Evolutionary conservation across 2,329 filamentous ascomycete genomes (phyloP).

Genomic region (Ceratocystis cacaofunesta): DNA sequence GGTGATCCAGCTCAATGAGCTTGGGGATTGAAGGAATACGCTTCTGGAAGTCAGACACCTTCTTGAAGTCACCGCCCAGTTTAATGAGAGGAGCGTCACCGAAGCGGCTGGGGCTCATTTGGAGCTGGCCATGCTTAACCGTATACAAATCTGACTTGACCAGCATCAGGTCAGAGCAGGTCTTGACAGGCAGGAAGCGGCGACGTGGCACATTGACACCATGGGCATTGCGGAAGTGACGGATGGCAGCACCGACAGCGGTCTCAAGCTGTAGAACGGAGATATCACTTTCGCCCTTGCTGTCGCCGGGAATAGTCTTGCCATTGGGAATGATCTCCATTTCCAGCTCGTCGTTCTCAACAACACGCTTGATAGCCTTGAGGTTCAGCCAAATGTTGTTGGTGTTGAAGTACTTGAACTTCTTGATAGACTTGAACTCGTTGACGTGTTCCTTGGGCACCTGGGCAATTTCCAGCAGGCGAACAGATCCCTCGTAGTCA

Average conservation of each 20-base stretch:
- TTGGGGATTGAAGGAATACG: constrained; percentile 76
- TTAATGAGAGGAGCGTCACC: constrained; percentile 96
- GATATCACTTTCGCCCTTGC: constrained; percentile 98
- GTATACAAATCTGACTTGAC: constrained; percentile 99
- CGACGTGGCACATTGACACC: constrained; percentile 96
- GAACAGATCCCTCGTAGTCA: constrained; percentile 93
- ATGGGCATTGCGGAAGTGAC: constrained; percentile 96
- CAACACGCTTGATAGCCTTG: constrained; percentile 92
- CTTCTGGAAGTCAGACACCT: constrained; percentile 93
- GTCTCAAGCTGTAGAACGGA: constrained; percentile 98
- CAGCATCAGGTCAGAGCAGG: constrained; percentile 96
- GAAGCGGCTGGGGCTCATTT: constrained; percentile 93
- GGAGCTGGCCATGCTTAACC: constrained; percentile 92
- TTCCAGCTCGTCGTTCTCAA: constrained; percentile 94
- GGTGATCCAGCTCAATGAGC: constrained; percentile 82
- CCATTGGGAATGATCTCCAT: constrained; percentile 99
- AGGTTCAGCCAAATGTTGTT: constrained; percentile 99
- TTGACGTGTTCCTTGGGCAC: constrained; percentile 99
- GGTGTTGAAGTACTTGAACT: constrained; percentile 99
- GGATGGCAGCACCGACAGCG: constrained; percentile 93
- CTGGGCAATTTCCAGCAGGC: constrained; percentile 95
- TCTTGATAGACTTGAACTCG: constrained; percentile 99
- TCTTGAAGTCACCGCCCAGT: constrained; percentile 98
- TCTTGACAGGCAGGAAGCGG: constrained; percentile 99
- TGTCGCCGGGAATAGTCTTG: constrained; percentile 96